Evolutionary conservation across 306 rosid species (phyloP).

Genomic region (Pterocarpus santalinus): DNA sequence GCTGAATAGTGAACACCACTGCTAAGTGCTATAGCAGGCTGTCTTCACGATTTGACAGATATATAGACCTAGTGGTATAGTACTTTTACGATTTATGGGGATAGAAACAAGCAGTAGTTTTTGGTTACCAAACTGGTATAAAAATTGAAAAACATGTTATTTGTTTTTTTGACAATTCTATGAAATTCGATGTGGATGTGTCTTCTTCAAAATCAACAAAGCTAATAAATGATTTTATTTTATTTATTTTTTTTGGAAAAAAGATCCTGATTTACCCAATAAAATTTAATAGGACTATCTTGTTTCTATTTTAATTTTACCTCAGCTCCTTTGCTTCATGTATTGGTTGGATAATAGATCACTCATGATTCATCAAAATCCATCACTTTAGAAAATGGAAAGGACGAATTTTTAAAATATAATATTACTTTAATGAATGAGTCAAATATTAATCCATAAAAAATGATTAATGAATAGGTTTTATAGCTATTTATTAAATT

Average conservation of each 20-base stretch:
- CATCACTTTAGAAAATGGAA: too few relatives aligned
- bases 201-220: neutral
- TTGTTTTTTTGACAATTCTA: conserved; percentile 1
- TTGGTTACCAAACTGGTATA: conserved; percentile 2
- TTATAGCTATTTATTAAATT: too few relatives aligned
- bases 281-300: neutral
- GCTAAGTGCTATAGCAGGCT: neutral
- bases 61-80: neutral
- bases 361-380: too few relatives aligned
- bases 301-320: too few relatives aligned
- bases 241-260: conserved; percentile 6
- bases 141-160: neutral
- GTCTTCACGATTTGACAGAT: conserved; percentile 15
- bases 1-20: neutral
- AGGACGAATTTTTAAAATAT: too few relatives aligned
- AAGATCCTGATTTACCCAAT: neutral
- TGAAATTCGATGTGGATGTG: conserved; percentile 1
- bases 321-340: neutral
- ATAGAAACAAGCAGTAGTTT: neutral
- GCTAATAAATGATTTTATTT: too few relatives aligned
- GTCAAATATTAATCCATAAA: too few relatives aligned
- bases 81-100: neutral
- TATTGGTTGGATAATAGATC: too few relatives aligned
- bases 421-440: too few relatives aligned
- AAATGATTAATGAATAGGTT: too few relatives aligned